These are phyloP conservation scores for Botrytis fabae DNA, from an alignment of 2,329 filamentous ascomycete species.

Conservation along the genomic window DNA sequence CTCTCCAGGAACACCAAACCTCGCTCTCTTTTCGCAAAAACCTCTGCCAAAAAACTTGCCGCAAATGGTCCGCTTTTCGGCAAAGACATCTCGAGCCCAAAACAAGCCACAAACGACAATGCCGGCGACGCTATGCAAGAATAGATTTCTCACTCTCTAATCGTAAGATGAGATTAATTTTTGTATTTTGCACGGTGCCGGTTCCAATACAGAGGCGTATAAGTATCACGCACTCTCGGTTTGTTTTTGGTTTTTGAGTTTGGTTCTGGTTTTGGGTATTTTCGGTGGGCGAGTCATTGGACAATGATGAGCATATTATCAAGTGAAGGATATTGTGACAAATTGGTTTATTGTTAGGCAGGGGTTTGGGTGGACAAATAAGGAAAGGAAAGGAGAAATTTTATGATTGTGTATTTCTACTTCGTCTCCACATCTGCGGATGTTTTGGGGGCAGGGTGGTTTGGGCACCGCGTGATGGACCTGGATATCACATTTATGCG, in stretches of 20 bases:
- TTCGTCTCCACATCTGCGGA: slow-evolving; percentile 15
- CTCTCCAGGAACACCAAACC: slow-evolving; percentile 56
- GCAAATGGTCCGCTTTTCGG: slow-evolving; percentile 34
- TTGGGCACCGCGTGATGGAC: slow-evolving; percentile 16
- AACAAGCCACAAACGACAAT: not conserved
- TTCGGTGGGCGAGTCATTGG: slow-evolving; percentile 13
- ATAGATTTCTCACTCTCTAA: slow-evolving; percentile 8
- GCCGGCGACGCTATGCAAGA: slow-evolving; percentile 18
- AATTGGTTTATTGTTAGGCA: slow-evolving; percentile 11
- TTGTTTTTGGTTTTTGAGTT: not conserved
- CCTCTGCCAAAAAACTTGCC: slow-evolving; percentile 61
- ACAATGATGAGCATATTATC: slow-evolving; percentile 9
- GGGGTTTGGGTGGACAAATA: slow-evolving; percentile 15
- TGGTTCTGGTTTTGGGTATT: slow-evolving; percentile 13
- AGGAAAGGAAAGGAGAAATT: not conserved
- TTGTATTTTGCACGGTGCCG: slow-evolving; percentile 3
- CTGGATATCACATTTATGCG: slow-evolving; percentile 16
- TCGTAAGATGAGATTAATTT: not conserved
- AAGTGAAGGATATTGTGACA: slow-evolving; percentile 19
- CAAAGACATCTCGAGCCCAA: slow-evolving; percentile 15
- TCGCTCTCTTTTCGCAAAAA: slow-evolving; percentile 66
- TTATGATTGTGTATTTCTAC: slow-evolving; percentile 22
- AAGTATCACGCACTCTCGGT: slow-evolving; percentile 17
- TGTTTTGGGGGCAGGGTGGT: slow-evolving; percentile 7
- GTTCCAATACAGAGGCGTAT: slow-evolving; percentile 18